Conservation (phyloP, 768 basidiomycete genomes). For the Rhizopogon vulgaris region DNA sequence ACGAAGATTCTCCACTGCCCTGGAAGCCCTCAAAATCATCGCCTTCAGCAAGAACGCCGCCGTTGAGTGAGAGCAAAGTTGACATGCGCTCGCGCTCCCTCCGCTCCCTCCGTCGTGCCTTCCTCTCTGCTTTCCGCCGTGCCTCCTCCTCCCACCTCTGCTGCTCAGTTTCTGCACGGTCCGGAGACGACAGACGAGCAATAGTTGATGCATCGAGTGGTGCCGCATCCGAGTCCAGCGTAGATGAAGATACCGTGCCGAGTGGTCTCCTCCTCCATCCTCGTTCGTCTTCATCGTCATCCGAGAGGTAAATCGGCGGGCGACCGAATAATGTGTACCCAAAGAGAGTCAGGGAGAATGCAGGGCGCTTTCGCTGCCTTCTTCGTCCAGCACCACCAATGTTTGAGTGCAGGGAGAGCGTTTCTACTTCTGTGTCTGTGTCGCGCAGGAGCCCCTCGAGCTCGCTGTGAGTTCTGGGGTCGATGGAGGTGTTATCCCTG, state of each 20-base stretch:
- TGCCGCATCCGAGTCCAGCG: slow-evolving; percentile 68
- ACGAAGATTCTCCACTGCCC: slow-evolving; percentile 34
- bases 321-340: slow-evolving; percentile 67
- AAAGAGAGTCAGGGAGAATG: slow-evolving; percentile 48
- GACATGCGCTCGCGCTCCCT: slow-evolving; percentile 35
- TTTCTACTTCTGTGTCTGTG: slow-evolving; percentile 51
- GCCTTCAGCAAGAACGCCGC: slow-evolving; percentile 15
- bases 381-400: slow-evolving; percentile 33
- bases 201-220: slow-evolving; percentile 56
- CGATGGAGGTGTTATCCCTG: slow-evolving; percentile 10
- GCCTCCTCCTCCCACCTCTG: slow-evolving; percentile 33
- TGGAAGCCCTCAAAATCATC: slow-evolving; percentile 64
- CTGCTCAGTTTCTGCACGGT: slow-evolving; percentile 26
- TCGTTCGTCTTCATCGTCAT: slow-evolving; percentile 29
- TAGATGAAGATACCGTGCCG: slow-evolving; percentile 29
- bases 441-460: slow-evolving; percentile 47
- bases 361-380: slow-evolving; percentile 27
- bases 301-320: slow-evolving; percentile 52
- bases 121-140: slow-evolving; percentile 41
- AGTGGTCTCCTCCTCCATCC: slow-evolving; percentile 17
- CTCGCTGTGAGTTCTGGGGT: slow-evolving; percentile 31
- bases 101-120: slow-evolving; percentile 38
- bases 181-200: slow-evolving; percentile 40
- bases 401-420: slow-evolving; percentile 64
- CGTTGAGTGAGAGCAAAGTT: slow-evolving; percentile 28